Evolutionary conservation across 805 yeast genomes (phyloP), one percentile per base, ranked within the genome.

Genomic region (Saturnispora besseyi): DNA sequence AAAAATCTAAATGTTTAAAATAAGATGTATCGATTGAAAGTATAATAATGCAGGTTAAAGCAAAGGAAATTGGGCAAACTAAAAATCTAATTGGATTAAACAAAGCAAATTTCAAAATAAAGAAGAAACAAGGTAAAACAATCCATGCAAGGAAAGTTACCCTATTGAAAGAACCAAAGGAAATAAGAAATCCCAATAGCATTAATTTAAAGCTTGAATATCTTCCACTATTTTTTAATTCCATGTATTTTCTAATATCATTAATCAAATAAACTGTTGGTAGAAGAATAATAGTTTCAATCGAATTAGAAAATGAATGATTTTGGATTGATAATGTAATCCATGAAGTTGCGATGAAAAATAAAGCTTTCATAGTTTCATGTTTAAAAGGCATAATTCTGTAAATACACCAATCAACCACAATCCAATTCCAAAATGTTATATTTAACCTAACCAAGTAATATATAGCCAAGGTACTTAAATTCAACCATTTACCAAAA

Each of bases 261-360:
- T 70, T 74, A 37, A 84, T 72, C 30, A 81, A 62, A 51, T 74
- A 76, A 6, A 85, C 59, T 13, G 73, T 62, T 56, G 76, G 62
- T 21, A 82, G 56, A 9, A 84, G 67, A 40, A 84, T 61, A 49
- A 67, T 63, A 36, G 86, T 84, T 62, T 93, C 99, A 1, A 87
- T 60, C 22, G 89, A 78, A 62, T 93, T 93, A n/a, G 96, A 86
- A 58, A 93, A 86, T 0, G 95, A 81, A 61, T 89, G 97, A 0
- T 87, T 73, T 61, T 93, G 98, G 58, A 82, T 82, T 0, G 82
- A 78, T 70, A 87, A 72, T 0, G 95, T 82, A 31, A 88, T 74
- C 60, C 86, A 91, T 5, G 79, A 74, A 1, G 81, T 72, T 66
- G 70, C 74, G n/a, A 68, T 65, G 54, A 78, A 76, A 48, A 74